phyloP scores from a whole-genome alignment of 768 basidiomycete species.

The Dentipellis sp. region DNA sequence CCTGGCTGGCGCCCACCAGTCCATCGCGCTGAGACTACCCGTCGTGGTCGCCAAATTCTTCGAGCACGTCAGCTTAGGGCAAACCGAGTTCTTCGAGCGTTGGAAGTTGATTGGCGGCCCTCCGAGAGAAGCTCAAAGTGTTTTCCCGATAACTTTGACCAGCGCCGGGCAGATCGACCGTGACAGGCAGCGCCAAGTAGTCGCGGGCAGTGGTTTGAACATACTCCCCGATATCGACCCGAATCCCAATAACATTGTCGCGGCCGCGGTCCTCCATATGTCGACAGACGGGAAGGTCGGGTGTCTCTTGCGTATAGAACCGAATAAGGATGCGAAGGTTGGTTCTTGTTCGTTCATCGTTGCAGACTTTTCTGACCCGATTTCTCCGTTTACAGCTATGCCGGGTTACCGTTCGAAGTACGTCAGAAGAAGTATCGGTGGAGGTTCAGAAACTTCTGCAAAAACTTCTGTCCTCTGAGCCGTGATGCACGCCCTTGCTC shows the following conservation, averaged over 20 bases:
- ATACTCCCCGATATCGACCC: conserved; percentile 83
- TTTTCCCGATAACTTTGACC: conserved; percentile 75
- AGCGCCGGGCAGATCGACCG: conserved; percentile 65
- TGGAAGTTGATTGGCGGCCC: conserved; percentile 97
- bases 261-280: conserved; percentile 94
- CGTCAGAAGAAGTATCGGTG: conserved; percentile 80
- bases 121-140: conserved; percentile 81
- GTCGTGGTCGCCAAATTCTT: conserved; percentile 88
- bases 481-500: conserved; percentile 11
- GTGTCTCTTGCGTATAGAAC: conserved; percentile 86
- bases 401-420: conserved; percentile 88
- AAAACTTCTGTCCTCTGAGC: conserved; percentile 26
- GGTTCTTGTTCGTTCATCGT: conserved; percentile 13
- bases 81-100: conserved; percentile 89
- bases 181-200: conserved; percentile 61
- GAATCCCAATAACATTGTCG: conserved; percentile 88
- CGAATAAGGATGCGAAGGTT: conserved; percentile 93
- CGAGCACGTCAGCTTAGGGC: conserved; percentile 80
- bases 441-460: conserved; percentile 53
- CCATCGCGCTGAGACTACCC: conserved; percentile 75
- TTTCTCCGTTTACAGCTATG: conserved; percentile 49
- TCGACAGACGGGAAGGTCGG: conserved; percentile 91
- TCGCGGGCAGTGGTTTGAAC: conserved; percentile 70
- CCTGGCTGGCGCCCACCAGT: conserved; percentile 86
- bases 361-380: background rate